Conservation (phyloP, 208 protist genomes). For the Wallacemonas sp. region DNA sequence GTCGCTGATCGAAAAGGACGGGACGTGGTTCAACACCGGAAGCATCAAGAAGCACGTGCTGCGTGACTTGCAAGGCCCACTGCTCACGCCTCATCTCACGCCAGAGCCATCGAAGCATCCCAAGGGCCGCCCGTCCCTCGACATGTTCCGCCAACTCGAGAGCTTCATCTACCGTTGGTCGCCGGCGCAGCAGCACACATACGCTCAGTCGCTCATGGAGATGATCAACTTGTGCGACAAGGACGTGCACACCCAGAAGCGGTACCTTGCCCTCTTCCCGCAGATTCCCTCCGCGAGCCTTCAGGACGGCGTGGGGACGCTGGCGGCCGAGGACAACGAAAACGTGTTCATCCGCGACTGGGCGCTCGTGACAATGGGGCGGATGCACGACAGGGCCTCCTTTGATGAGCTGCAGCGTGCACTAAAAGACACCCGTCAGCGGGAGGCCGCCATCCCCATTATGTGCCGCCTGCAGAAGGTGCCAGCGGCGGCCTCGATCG, state of each 20-base stretch:
- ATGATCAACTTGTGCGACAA: conserved; percentile 1
- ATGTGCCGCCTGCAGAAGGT: not conserved
- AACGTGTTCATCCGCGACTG: conserved; percentile 17
- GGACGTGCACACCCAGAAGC: not conserved
- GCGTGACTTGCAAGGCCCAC: conserved; percentile 7
- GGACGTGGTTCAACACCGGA: conserved; percentile 1
- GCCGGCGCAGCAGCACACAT: conserved; percentile 18
- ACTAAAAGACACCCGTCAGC: conserved; percentile 16
- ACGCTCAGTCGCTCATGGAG: conserved; percentile 24
- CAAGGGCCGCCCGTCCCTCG: not conserved
- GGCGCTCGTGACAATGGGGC: conserved; percentile 17
- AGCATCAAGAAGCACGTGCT: conserved; percentile 1
- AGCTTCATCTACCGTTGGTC: conserved; percentile 25
- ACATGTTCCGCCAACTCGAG: not conserved
- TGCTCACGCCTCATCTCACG: not conserved
- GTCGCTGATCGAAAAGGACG: not conserved
- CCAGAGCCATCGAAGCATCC: not conserved
- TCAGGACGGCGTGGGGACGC: conserved; percentile 11
- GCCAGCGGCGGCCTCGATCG: not conserved
- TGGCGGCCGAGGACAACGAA: conserved; percentile 22
- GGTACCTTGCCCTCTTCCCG: conserved; percentile 2
- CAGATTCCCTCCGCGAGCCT: conserved; percentile 18
- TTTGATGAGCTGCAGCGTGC: conserved; percentile 14
- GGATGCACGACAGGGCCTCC: conserved; percentile 11
- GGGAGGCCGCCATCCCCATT: not conserved